Evolutionary conservation across 2,329 filamentous ascomycete species (phyloP), one percentile per base, ranked within the genome.

Genomic region (Curvularia lunata): DNA sequence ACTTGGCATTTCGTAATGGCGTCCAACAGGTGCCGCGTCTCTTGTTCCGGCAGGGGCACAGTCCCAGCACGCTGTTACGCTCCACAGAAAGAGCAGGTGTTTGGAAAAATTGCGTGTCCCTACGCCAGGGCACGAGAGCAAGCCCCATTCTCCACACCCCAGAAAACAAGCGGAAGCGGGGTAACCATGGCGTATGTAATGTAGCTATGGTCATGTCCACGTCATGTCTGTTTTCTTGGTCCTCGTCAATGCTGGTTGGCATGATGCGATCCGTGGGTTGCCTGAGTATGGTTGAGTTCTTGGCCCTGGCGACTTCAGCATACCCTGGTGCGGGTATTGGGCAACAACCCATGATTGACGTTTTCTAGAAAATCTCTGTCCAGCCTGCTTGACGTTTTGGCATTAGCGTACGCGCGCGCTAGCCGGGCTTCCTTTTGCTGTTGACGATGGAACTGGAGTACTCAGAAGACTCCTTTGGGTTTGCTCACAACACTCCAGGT

Each of bases 11-110:
- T 72, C 32, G 58, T 63, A 18, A 71, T 69, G 21, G 41, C 62
- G 7, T 56, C 27, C 41, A 70, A 64, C 3, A 68, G 68, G 55
- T 69, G 70, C 41, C 61, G 54, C 18, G 66, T 66, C 66, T 62
- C 67, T 40, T 66, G 60, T 34, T 71, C 70, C 23, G 69, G 64
- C 1, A 72, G 48, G 6, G 69, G 66, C 52, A 71, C 64, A 71
- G 65, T 3, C 59, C 67, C 0, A 70, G 49, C 2, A 64, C 63
- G 0, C 67, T 68, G 47, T 72, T 4, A 68, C 0, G 68, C 65
- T 1, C 80, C 79, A 56, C 76, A 78, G 64, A 78, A 78, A 19
- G 69, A 73, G 54, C 80, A 80, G 55, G 79, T 75, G 64, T 82
- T 82, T 5, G 79, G 79, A 30, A 60, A 79, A 80, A 80, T 61